A percentile compares a stretch with the other conserved stretches of the same genome.
Evolutionary conservation across 345 rosid species (phyloP).

Genomic region (Carallia pectinifolia): DNA sequence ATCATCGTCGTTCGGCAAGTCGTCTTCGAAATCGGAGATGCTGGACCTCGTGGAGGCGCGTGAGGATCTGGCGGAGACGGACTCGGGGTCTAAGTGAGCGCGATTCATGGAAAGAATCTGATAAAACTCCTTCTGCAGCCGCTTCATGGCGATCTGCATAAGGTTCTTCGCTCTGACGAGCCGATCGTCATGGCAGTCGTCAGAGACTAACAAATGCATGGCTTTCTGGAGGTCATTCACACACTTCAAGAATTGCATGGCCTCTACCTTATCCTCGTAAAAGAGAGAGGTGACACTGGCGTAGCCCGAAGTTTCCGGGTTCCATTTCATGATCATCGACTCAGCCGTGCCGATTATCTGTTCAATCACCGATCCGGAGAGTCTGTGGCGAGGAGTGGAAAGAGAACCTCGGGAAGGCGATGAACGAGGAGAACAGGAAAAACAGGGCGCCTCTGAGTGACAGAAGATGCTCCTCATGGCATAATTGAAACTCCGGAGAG

Average conservation of each 20-base stretch:
- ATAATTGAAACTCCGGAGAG: neutral
- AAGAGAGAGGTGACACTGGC: slow-evolving; percentile 24
- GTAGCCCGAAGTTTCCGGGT: slow-evolving; percentile 13
- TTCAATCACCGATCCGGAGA: slow-evolving; percentile 11
- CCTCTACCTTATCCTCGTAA: slow-evolving; percentile 12
- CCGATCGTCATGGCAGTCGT: neutral
- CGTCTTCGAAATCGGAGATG: slow-evolving; percentile 8
- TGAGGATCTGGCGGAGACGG: slow-evolving; percentile 11
- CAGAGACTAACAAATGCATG: neutral
- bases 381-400: slow-evolving; percentile 9
- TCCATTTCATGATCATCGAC: slow-evolving; percentile 25
- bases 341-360: slow-evolving; percentile 8
- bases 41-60: slow-evolving; percentile 11
- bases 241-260: slow-evolving; percentile 12
- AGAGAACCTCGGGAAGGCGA: neutral
- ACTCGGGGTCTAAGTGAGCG: slow-evolving; percentile 13
- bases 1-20: neutral
- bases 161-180: slow-evolving; percentile 6
- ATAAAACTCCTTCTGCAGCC: slow-evolving; percentile 19
- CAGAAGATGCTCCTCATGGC: slow-evolving; percentile 29
- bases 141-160: slow-evolving; percentile 13
- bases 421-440: slow-evolving; percentile 7
- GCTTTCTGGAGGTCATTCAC: slow-evolving; percentile 10
- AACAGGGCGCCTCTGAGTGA: slow-evolving; percentile 15
- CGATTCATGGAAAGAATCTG: slow-evolving; percentile 19